Base-by-base conservation (phyloP, 1,139 yeast genomes). In the Yamadazyma oceani region DNA sequence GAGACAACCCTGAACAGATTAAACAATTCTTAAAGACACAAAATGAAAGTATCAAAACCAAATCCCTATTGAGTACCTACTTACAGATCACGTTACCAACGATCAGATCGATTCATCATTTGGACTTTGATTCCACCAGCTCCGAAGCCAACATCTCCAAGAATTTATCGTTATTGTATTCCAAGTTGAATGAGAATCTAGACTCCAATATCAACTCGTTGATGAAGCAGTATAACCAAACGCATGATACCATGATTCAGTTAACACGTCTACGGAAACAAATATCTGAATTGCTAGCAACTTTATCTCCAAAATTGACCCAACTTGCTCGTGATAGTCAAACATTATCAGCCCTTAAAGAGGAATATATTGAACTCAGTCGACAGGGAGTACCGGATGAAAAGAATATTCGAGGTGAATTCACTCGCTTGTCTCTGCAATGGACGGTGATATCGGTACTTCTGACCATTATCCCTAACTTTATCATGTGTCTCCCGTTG, bases 61-160 rank as follows among this genome's bases (percentile, higher is more conserved):
- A 53, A 8, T 36, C 49, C 4, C 44, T 67, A 26, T 45, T 64
- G 32, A 55, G 52, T 31, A 49, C 49, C 10, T 58, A 55, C 35
- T 44, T 66, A 22, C 58, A 60, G 30, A 46, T 50, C 31, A 51
- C 61, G 2, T 43, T 56, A 4, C 72, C 73, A 2, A 57, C 63
- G 15, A 51, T 66, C 26, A 50, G 66, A 36, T 51, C 70, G 1
- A 56, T 64, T 4, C 68, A 66, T 42, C 65, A 62, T 31, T 50
- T 58, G 5, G 51, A 58, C 35, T 35, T 48, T 16, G 54, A 60
- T 29, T 42, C 61, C 31, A 60, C 69, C 4, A 49, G 51, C 2
- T 57, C 68, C 3, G 74, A 69, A 44, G 38, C 51, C 19, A 49
- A 49, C 16, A 56, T 68, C 1, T 48, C 58, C 17, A 47, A 55